Percentiles rank a stretch among this genome's conserved stretches.
These are phyloP conservation scores for Yamadazyma jaroonii DNA, from an alignment of 1,139 yeast genomes.

Conservation along the genomic window DNA sequence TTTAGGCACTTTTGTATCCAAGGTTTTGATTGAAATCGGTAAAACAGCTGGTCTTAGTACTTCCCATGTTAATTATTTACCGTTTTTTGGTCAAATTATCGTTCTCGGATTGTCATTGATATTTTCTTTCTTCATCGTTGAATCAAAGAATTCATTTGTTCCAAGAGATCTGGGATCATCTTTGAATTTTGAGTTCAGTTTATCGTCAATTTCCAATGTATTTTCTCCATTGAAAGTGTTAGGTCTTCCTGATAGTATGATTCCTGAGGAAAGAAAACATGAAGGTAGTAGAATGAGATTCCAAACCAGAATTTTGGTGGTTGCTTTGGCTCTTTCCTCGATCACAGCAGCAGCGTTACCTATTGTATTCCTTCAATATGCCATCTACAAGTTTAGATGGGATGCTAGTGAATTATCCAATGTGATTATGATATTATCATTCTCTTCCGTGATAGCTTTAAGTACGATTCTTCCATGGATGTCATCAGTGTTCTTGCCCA, in stretches of 20 bases:
- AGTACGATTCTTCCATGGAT: constrained; percentile 3
- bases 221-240: constrained; percentile 3
- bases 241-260: constrained; percentile 2
- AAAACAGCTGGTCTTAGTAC: not conserved
- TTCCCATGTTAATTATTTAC: constrained; percentile 1
- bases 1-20: constrained; percentile 7
- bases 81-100: constrained; percentile 1
- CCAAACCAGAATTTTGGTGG: constrained; percentile 2
- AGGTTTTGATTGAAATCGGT: constrained; percentile 1
- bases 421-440: not conserved
- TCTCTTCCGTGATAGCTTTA: not conserved
- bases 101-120: not conserved
- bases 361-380: constrained; percentile 3
- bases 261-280: constrained; percentile 4
- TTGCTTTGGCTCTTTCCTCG: not conserved
- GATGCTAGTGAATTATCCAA: constrained; percentile 2
- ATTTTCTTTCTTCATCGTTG: not conserved
- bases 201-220: not conserved
- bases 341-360: not conserved
- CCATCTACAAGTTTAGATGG: constrained; percentile 5
- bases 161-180: not conserved
- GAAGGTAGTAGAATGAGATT: constrained; percentile 3
- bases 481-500: not conserved
- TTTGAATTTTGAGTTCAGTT: not conserved
- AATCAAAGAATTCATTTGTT: not conserved